Percentiles rank a stretch among this genome's conserved stretches.
These are phyloP conservation scores for Rhododendron griersonianum DNA, from an alignment of 148 eudicot species.

Conservation along the genomic window DNA sequence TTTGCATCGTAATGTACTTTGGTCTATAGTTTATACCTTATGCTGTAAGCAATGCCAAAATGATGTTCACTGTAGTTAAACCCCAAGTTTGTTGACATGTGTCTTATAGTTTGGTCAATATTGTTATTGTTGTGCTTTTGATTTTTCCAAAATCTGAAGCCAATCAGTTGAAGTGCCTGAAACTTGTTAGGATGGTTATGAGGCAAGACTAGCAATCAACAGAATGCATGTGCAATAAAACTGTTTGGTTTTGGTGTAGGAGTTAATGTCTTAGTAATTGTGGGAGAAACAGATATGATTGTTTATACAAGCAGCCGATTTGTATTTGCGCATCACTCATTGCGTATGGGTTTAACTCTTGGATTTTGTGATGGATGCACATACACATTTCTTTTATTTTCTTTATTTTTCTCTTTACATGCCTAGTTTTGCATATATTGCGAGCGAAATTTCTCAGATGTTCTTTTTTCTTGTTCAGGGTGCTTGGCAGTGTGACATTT, in stretches of 20 bases:
- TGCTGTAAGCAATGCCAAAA: background rate
- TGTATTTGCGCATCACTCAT: background rate
- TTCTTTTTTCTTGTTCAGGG: constrained; percentile 40
- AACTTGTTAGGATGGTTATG: background rate
- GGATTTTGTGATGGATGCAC: background rate
- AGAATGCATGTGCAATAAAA: background rate
- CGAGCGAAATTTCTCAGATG: constrained; percentile 1
- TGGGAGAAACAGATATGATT: background rate
- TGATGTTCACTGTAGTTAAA: background rate
- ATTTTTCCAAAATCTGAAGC: background rate
- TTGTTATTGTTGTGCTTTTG: background rate
- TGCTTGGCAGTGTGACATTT: constrained; percentile 97
- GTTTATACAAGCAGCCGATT: background rate
- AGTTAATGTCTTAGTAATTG: background rate
- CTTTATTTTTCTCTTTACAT: background rate
- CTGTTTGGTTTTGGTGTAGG: background rate
- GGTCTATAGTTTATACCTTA: background rate
- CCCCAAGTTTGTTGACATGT: background rate
- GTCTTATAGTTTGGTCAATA: background rate
- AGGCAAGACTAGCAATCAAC: background rate
- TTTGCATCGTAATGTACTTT: background rate
- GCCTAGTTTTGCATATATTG: constrained; percentile 5
- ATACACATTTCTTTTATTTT: background rate
- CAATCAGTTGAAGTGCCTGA: background rate
- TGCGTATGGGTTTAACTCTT: background rate